Evolutionary conservation across 805 yeast genomes (phyloP), one percentile per base, ranked within the genome.

Genomic region (Saccharomycopsis sp.): DNA sequence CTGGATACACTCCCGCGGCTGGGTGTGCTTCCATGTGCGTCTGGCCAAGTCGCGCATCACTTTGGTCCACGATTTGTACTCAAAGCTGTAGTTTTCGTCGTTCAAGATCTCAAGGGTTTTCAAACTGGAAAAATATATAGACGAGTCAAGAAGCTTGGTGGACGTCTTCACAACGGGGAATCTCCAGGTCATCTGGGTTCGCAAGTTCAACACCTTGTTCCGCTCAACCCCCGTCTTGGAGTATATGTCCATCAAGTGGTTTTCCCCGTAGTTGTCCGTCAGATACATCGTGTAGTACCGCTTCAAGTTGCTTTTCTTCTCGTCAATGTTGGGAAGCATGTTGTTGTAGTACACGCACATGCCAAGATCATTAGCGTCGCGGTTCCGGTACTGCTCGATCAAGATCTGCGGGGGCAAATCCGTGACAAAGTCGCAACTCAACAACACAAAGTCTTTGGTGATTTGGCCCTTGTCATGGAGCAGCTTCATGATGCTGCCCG

Each of bases 381-480:
- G 76, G 50, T 78, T 78, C 53, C 96, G 68, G 58, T 79, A 88
- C 38, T 80, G 82, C 54, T 89, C 95, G 34, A 87, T 75, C 23
- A 92, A 68, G 15, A 80, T 80, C 53, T 84, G 89, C 8, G 97
- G 95, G 3, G 95, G 95, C 29, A 89, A 65, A 56, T 88, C 89
- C 2, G 97, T 87, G 40, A 94, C 68, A 56, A 92, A 84, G 59
- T 94, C 98, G 63, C 96, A 89, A 5, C 97, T 96, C 41, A 92
- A 62, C 23, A 92, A 60, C n/a, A 87, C 84, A 53, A 86, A 79
- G 55, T 79, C 78, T 25, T 67, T 54, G 39, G 56, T 49, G 22
- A 62, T 53, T 40, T 61, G 56, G 7, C 44, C 47, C 38, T 46
- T 46, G 45, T 62, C 64, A 36, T 71, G 63, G 48, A 71, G 60